Percentiles rank a stretch among this genome's conserved stretches.
These are phyloP conservation scores for Oemleria cerasiformis DNA, from an alignment of 306 rosid genomes.

Conservation along the genomic window DNA sequence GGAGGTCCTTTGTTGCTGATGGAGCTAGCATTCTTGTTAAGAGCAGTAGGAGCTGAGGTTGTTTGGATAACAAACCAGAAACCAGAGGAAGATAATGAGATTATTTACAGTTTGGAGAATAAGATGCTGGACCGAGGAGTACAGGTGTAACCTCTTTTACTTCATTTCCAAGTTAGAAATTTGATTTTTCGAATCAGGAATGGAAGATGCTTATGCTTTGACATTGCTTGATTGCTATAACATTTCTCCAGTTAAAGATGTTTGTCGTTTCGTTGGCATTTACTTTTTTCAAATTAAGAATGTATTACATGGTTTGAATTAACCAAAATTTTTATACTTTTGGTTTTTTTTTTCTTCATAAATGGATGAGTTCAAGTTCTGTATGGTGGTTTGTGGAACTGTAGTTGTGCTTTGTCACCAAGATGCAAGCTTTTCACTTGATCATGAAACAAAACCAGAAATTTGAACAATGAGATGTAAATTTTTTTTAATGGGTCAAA, in stretches of 20 bases:
- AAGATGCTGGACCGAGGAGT: conserved; percentile 82
- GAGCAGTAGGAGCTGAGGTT: conserved; percentile 69
- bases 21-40: conserved; percentile 75
- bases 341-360: background rate
- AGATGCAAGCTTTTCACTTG: background rate
- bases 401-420: background rate
- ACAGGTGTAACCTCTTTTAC: conserved; percentile 36
- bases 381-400: background rate
- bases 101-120: conserved; percentile 62
- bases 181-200: background rate
- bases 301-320: background rate
- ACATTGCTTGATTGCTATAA: background rate
- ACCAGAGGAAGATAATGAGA: conserved; percentile 44
- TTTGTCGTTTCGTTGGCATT: background rate
- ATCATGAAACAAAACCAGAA: background rate
- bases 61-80: conserved; percentile 76
- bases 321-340: background rate
- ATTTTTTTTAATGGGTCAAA: background rate
- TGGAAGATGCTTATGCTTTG: background rate
- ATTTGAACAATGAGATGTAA: background rate
- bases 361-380: background rate
- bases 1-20: conserved; percentile 77
- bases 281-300: background rate
- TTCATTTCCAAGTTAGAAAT: background rate
- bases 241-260: background rate